Percentiles rank a stretch among this genome's conserved stretches.
Conservation (phyloP, 306 rosid species). For the Trifolium dubium region DNA sequence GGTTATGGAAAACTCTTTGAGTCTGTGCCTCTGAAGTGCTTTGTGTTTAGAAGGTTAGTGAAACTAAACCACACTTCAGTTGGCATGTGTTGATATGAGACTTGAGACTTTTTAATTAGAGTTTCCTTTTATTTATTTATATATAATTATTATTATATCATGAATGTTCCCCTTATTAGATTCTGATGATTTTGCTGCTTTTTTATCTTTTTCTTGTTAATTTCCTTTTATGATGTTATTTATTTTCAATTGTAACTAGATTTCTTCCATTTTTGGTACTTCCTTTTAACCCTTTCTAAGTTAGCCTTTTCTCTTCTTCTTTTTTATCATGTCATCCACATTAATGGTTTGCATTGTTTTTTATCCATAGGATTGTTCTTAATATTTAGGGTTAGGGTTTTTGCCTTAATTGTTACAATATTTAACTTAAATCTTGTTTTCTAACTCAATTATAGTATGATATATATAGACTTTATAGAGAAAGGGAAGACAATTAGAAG, state of each 20-base stretch:
- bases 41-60: constrained; percentile 10
- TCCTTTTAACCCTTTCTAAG: neutral
- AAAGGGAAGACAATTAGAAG: constrained; percentile 39
- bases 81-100: constrained; percentile 19
- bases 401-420: constrained; percentile 1
- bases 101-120: constrained; percentile 7
- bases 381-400: constrained; percentile 57
- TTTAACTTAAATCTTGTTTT: constrained; percentile 21
- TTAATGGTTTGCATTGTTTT: neutral
- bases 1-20: neutral
- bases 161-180: constrained; percentile 34
- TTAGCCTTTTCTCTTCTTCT: neutral
- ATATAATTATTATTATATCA: constrained; percentile 2
- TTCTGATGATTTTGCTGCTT: constrained; percentile 32
- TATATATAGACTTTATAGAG: constrained; percentile 38
- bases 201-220: constrained; percentile 19
- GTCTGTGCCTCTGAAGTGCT: constrained; percentile 5
- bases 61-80: neutral
- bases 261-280: constrained; percentile 14
- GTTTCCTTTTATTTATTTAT: constrained; percentile 16
- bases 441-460: constrained; percentile 9
- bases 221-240: constrained; percentile 39
- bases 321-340: neutral
- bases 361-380: neutral
- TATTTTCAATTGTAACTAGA: constrained; percentile 38